Evolutionary conservation across 176 grass and related monocot genomes (phyloP).

Genomic region (Oryza coarctata): DNA sequence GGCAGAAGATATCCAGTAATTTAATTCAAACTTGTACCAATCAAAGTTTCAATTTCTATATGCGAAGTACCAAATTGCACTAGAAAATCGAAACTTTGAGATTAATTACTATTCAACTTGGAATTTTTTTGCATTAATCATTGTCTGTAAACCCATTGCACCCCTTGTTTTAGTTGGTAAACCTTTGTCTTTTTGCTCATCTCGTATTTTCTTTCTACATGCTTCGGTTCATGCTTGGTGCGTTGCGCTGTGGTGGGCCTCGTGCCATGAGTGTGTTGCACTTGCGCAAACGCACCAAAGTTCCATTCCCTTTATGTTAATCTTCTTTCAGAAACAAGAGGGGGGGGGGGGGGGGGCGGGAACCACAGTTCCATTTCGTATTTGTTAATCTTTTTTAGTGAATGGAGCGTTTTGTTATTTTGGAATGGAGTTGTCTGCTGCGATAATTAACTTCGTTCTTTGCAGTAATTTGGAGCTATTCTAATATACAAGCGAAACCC

Average conservation of each 20-base stretch:
- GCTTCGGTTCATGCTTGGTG: neutral
- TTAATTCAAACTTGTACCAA: neutral
- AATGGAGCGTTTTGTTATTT: neutral
- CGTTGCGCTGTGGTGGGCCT: neutral
- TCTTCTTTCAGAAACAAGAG: no score
- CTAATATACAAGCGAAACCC: no score
- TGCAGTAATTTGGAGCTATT: neutral
- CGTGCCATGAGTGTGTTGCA: neutral
- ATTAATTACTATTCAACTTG: neutral
- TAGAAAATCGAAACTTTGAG: neutral
- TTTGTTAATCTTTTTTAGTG: neutral
- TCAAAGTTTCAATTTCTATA: neutral
- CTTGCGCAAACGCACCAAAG: neutral
- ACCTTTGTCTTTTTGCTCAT: neutral
- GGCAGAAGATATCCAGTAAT: neutral
- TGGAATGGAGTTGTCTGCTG: neutral
- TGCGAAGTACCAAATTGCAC: neutral
- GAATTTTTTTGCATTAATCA: neutral
- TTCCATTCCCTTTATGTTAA: neutral
- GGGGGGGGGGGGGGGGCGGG: no score
- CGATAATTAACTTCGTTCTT: neutral
- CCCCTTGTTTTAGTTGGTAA: neutral
- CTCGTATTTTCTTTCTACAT: neutral
- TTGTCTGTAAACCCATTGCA: neutral
- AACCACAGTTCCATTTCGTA: neutral